phyloP scores from a whole-genome alignment of 176 grass and related monocot species.

The Oryza coarctata region DNA sequence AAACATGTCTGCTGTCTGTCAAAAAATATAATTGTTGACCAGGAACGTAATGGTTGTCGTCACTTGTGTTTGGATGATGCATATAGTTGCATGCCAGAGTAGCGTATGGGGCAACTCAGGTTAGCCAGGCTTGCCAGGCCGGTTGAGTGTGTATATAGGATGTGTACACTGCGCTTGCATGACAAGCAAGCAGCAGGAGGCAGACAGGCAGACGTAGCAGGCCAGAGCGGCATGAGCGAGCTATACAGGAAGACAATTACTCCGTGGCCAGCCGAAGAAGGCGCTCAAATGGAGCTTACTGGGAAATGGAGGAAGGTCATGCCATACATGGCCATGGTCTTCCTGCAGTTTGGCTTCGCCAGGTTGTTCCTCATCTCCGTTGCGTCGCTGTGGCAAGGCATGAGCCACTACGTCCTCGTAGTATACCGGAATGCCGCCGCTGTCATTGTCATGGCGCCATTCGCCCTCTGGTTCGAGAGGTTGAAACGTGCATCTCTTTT shows the following conservation, averaged over 20 bases:
- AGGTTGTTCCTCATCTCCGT: conserved; percentile 75
- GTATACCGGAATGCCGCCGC: conserved; percentile 75
- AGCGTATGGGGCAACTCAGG: conserved; percentile 11
- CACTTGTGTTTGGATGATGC: not conserved
- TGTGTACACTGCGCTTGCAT: not conserved
- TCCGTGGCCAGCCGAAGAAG: not conserved
- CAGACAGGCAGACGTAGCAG: too few species aligned
- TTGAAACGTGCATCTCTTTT: conserved; percentile 1
- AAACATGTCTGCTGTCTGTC: not conserved
- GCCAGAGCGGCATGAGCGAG: conserved; percentile 13
- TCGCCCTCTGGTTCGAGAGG: conserved; percentile 81
- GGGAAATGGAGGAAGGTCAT: conserved; percentile 59
- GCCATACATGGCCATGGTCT: conserved; percentile 85
- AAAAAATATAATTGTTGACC: not conserved
- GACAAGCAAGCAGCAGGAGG: not conserved
- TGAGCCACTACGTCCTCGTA: conserved; percentile 97
- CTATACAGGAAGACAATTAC: conserved; percentile 18
- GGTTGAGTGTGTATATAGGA: conserved; percentile 39
- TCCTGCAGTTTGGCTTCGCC: conserved; percentile 82
- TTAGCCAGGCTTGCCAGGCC: not conserved
- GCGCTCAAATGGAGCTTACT: conserved; percentile 49
- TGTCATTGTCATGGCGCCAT: conserved; percentile 51
- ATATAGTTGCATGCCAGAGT: not conserved
- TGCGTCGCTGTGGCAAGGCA: conserved; percentile 67
- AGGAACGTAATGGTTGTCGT: not conserved